Percentiles rank a stretch among this genome's conserved stretches.
These are phyloP conservation scores for Heritiera littoralis DNA, from an alignment of 345 rosid species.

Conservation along the genomic window DNA sequence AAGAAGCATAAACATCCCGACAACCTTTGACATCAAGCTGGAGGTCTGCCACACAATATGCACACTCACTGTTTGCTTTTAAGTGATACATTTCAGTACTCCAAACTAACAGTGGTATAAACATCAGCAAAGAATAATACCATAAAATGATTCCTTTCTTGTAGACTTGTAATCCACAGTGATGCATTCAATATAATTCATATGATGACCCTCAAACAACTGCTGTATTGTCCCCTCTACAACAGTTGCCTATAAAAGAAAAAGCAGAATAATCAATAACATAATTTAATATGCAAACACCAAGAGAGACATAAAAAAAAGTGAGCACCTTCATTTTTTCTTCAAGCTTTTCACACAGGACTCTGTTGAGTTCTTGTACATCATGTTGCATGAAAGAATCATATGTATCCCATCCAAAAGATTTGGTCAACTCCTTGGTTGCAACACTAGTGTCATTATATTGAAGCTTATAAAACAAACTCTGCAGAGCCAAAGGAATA, in stretches of 20 bases:
- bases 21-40: conserved; percentile 99
- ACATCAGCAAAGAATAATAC: conserved; percentile 35
- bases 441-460: conserved; percentile 92
- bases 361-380: conserved; percentile 96
- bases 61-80: not conserved
- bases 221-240: conserved; percentile 98
- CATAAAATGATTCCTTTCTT: conserved; percentile 97
- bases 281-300: not conserved
- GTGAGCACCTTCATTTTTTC: conserved; percentile 85
- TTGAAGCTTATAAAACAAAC: conserved; percentile 94
- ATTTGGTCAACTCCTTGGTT: conserved; percentile 86
- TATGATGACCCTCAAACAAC: conserved; percentile 95
- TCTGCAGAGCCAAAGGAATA: conserved; percentile 94
- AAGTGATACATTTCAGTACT: conserved; percentile 18
- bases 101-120: not conserved
- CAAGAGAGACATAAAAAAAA: conserved; percentile 4
- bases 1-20: conserved; percentile 92
- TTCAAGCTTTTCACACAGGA: conserved; percentile 88
- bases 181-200: conserved; percentile 97
- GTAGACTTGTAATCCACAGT: conserved; percentile 92
- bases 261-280: not conserved
- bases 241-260: conserved; percentile 71
- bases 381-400: conserved; percentile 99
- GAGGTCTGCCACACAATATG: conserved; percentile 59
- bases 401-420: conserved; percentile 98